Conservation (phyloP, 257 asterid species). For the Lithospermum erythrorhizon region DNA sequence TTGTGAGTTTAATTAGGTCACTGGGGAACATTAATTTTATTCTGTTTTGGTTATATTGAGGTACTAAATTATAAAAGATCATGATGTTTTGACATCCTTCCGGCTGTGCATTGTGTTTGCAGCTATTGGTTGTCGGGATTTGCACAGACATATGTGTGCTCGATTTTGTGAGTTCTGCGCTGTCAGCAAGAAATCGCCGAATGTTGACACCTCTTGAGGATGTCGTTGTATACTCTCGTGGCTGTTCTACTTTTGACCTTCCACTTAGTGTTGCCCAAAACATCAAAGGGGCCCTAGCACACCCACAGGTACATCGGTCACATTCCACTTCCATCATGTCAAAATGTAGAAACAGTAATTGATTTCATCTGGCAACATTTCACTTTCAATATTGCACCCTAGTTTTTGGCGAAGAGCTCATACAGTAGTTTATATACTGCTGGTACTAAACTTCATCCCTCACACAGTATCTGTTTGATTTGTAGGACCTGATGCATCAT, state of each 20-base stretch:
- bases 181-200: constrained; percentile 72
- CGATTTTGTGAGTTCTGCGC: constrained; percentile 66
- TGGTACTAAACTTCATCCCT: neutral
- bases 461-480: constrained; percentile 6
- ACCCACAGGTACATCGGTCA: constrained; percentile 65
- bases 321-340: neutral
- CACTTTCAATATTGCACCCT: no score
- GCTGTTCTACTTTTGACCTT: constrained; percentile 81
- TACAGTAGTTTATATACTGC: neutral
- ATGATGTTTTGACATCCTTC: constrained; percentile 4
- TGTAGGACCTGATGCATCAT: constrained; percentile 75
- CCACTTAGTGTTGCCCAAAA: constrained; percentile 46
- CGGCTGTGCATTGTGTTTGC: constrained; percentile 9
- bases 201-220: constrained; percentile 59
- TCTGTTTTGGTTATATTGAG: neutral
- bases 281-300: constrained; percentile 65
- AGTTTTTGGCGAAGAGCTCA: no score
- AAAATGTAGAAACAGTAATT: neutral
- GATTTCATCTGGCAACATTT: no score
- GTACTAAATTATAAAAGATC: neutral
- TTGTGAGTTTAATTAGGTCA: constrained; percentile 29
- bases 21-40: no score
- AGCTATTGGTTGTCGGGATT: constrained; percentile 81
- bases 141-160: constrained; percentile 89
- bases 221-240: constrained; percentile 68